Base-by-base conservation (phyloP, 331 rosid species). In the Prunus yedoensis region DNA sequence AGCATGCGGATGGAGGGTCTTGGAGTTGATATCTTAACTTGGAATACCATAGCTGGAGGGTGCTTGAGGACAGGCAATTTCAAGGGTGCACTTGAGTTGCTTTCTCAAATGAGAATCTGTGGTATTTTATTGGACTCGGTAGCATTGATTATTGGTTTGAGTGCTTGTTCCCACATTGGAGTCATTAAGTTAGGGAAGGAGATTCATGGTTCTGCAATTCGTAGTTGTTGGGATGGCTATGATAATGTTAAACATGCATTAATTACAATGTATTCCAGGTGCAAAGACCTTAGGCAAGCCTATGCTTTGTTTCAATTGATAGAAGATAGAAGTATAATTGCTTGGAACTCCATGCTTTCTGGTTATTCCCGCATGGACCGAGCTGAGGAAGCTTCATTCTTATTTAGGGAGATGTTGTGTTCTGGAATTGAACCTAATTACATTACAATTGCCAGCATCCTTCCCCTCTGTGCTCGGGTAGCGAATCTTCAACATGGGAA, bases 291-390 rank as follows among this genome's bases (percentile, higher is more conserved):
- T 17, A 76, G 35, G 15, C 91, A 63, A 78, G 97, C 97, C 28
- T 83, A 85, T 84, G 80, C 60, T 64, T 30, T 90, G 78, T 95
- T 95, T 74, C 83, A 66, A 52, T 70, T 58, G 68, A 79, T 74
- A 54, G 92, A 82, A 46, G 85, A 85, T 32, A 92, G 85, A 76
- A 77, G 87, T 76, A 54, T 84, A 78, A 76, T 89, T 68, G 86
- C 96, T 38, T 92, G 97, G 97, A 92, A 95, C 75, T 74, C 97
- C 57, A 90, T 95, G 89, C 87, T 95, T 68, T 92, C 97, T 74
- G 97, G 96, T 65, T 89, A 63, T 75, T 78, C 91, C 2, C 86
- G 81, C 72, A 59, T 83, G 85, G 94, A 89, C 69, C 91, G 54
- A 79, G 85, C 89, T 0, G 94, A 89, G 86, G 96, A 92, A 73